Base-by-base conservation (phyloP, 2,329 filamentous ascomycete species). In the Capronia coronata region DNA sequence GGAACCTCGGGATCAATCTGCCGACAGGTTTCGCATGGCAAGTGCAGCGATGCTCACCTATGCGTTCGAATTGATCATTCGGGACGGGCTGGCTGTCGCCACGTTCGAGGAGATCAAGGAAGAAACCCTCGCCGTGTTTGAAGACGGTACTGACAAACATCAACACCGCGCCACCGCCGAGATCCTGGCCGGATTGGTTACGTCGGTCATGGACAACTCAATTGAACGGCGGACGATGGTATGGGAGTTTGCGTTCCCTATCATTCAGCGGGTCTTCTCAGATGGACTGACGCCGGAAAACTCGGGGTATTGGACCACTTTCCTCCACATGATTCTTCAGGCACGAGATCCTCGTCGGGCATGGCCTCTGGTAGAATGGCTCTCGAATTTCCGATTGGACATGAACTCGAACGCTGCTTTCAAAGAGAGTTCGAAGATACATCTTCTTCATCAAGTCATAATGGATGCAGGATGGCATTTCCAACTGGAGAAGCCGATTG, bases 341-440 rank as follows among this genome's bases (percentile, higher is more conserved):
- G 83, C 84, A 9, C 91, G 93, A 62, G 93, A 98, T 67, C 91
- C 93, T 10, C 81, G 94, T 38, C 82, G 91, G 55, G 83, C 83
- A 2, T 89, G 86, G 74, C 91, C 94, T 57, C 77, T 98, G 55
- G 79, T 95, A 29, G 84, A 93, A 56, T 84, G 82, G 67, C 75
- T 98, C 16, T 80, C 85, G 40, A 80, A 83, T 46, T 97, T 97
- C 78, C 80, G 88, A 23, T 75, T 98, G 8, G 93, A 98, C 65
- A 91, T 97, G 84, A 75, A 80, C 4, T 96, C 91, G 0, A 96
- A 97, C 64, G 93, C 94, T 2, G 93, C 93, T 0, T 98, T 98
- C 77, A 98, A 98, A 67, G 94, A 98, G 66, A 95, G 91, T 48
- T 94, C 91, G 22, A 96, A 97, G 71, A 87, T 98, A 13, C 84